These are phyloP conservation scores for Chrysophaeum taylorii DNA, from an alignment of 352 stramenopile species.

Conservation along the genomic window DNA sequence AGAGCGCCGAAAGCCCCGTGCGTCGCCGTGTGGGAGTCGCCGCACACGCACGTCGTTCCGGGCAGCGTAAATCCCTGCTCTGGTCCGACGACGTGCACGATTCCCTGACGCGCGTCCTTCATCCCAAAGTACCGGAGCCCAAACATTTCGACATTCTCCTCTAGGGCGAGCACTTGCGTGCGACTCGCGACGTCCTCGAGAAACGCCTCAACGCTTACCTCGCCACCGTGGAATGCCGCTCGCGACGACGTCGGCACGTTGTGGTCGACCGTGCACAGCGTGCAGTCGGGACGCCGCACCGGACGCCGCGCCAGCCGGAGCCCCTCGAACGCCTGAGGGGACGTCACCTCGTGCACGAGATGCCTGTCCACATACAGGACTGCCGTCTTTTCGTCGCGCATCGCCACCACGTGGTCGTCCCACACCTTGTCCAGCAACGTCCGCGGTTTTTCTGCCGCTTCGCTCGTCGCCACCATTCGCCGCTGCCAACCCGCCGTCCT, in stretches of 20 bases:
- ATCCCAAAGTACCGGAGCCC: conserved; percentile 66
- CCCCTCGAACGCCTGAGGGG: conserved; percentile 64
- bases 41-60: conserved; percentile 57
- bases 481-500: too few species aligned
- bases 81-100: conserved; percentile 65
- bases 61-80: conserved; percentile 69
- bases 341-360: conserved; percentile 64
- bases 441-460: conserved; percentile 8
- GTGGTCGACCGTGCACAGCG: conserved; percentile 58
- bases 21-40: conserved; percentile 60
- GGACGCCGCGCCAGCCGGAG: conserved; percentile 43
- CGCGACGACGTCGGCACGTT: conserved; percentile 60
- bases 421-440: conserved; percentile 35
- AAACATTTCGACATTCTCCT: conserved; percentile 58
- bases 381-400: conserved; percentile 32
- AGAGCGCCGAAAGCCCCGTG: conserved; percentile 67
- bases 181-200: conserved; percentile 26
- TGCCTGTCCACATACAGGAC: conserved; percentile 65
- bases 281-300: conserved; percentile 61
- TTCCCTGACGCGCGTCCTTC: conserved; percentile 60
- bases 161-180: conserved; percentile 58
- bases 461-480: background rate
- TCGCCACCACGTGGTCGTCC: conserved; percentile 26
- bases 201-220: conserved; percentile 8
- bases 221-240: conserved; percentile 1